Evolutionary conservation across 2,329 filamentous ascomycete species (phyloP).

Genomic region (Sclerotinia sclerotiorum): DNA sequence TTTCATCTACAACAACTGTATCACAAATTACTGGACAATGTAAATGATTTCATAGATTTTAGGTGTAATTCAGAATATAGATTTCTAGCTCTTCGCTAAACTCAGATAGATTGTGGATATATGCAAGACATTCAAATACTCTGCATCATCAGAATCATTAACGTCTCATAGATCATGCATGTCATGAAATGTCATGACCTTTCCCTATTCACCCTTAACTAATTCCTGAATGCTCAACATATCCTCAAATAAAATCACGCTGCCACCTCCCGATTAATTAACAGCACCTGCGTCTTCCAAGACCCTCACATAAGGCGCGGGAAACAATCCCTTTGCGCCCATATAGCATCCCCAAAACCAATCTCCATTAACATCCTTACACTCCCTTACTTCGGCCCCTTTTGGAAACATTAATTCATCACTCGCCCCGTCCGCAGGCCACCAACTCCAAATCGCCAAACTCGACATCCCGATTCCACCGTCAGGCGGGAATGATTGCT

Average conservation of each 20-base stretch:
- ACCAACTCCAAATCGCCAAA: constrained; percentile 74
- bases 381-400: constrained; percentile 78
- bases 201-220: background rate
- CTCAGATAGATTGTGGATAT: background rate
- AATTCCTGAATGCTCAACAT: background rate
- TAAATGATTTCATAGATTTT: background rate
- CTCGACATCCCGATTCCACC: constrained; percentile 68
- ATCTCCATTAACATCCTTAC: constrained; percentile 84
- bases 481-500: constrained; percentile 64
- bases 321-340: constrained; percentile 76
- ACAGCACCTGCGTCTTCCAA: constrained; percentile 35
- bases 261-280: background rate
- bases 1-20: background rate
- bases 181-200: background rate
- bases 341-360: constrained; percentile 90
- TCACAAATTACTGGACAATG: background rate
- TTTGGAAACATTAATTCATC: constrained; percentile 83
- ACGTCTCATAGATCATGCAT: background rate
- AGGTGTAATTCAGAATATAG: background rate
- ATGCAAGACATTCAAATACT: background rate
- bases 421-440: constrained; percentile 59
- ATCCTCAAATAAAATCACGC: background rate
- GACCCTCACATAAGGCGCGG: constrained; percentile 69
- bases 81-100: background rate
- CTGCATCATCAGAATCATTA: background rate